A percentile compares a stretch with the other conserved stretches of the same genome.
Evolutionary conservation across 2,329 filamentous ascomycete species (phyloP).

Genomic region (Colletotrichum plurivorum): DNA sequence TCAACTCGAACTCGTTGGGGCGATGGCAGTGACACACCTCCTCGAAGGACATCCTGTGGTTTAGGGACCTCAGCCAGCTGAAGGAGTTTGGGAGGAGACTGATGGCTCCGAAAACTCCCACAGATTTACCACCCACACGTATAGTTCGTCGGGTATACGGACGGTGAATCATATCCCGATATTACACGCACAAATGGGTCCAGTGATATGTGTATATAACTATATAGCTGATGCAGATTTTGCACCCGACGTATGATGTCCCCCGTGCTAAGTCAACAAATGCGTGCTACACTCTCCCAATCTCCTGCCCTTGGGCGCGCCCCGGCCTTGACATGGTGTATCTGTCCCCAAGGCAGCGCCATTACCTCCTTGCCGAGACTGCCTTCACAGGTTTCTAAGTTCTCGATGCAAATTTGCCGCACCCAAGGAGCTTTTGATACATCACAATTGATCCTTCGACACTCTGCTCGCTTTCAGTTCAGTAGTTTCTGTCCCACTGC

Average conservation of each 20-base stretch:
- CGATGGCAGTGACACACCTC: too few relatives aligned
- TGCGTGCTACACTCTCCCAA: slow-evolving; percentile 16
- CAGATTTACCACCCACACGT: too few relatives aligned
- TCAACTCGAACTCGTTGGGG: too few relatives aligned
- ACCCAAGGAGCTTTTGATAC: slow-evolving; percentile 37
- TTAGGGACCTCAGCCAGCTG: too few relatives aligned
- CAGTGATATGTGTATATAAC: slow-evolving; percentile 28
- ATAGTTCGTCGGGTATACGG: too few relatives aligned
- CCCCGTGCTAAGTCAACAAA: slow-evolving; percentile 17
- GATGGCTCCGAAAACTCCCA: too few relatives aligned
- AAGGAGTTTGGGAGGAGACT: too few relatives aligned
- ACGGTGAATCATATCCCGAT: too few relatives aligned
- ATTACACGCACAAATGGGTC: neutral
- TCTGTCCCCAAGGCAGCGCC: slow-evolving; percentile 6
- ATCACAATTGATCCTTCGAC: slow-evolving; percentile 14
- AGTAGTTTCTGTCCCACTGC: neutral
- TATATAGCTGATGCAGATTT: slow-evolving; percentile 30
- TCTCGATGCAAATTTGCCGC: slow-evolving; percentile 34
- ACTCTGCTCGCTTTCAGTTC: slow-evolving; percentile 15
- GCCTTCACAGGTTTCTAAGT: slow-evolving; percentile 25
- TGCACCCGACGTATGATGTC: slow-evolving; percentile 29
- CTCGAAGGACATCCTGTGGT: too few relatives aligned
- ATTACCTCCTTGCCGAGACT: slow-evolving; percentile 32
- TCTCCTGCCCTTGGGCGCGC: slow-evolving; percentile 26
- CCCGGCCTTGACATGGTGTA: neutral